Evolutionary conservation across 257 asterid species (phyloP), one percentile per base, ranked within the genome.

Genomic region (Plantago ovata): DNA sequence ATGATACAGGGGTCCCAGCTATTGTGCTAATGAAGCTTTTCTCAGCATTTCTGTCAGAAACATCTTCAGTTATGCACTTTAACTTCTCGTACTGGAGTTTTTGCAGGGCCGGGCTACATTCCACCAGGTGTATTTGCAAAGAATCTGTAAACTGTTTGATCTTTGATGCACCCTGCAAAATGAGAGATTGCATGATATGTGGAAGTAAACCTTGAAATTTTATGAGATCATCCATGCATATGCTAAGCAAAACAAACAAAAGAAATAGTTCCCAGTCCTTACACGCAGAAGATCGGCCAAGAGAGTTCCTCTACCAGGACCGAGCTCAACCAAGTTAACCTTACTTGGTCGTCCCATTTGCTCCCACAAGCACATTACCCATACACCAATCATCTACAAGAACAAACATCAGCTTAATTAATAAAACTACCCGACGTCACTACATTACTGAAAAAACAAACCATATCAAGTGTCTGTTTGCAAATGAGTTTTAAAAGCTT

Each of bases 321-420:
- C 98, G 28, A 92, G 89, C 80, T 92, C 98, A 56, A 92, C 93
- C 64, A 92, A 74, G 80, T 82, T 86, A 66, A 92, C 83, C 62
- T 69, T 79, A 16, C 73, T 60, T 0, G 98, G 98, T 65, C 49
- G 81, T 38, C 97, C 98, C 98, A 92, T 88, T 82, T 92, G 97
- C 84, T 92, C 91, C 98, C 98, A 92, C n/a, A 86, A 84, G 77
- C 95, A 84, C 91, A 88, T 89, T 40, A 81, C 89, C 98, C 98
- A 92, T 33, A 89, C 94, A 47, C 97, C 94, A 73, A 88, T 53
- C 95, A 92, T 88, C 98, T 92, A 62, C 57, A 47, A 40, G 53
- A 44, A 64, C 38, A 61, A 38, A 50, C 16, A 42, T 66, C 51
- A 56, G 10, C 21, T 21, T 15, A 49, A 49, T 21, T n/a, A 49